phyloP scores from a whole-genome alignment of 108 stramenopile species.

The Nitzschia sp. region DNA sequence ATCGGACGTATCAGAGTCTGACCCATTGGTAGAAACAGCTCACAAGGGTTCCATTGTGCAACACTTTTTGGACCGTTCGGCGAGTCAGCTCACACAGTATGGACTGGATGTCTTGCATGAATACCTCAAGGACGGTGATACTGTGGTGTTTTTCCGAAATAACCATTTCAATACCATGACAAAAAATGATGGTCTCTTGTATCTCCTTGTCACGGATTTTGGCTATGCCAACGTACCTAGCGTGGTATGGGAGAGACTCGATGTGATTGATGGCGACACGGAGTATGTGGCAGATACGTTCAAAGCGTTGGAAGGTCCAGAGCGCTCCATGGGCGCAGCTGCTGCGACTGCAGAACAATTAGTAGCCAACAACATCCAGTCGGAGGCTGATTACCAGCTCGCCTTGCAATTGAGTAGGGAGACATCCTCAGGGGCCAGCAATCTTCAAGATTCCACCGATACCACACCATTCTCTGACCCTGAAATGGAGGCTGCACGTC shows the following conservation, averaged over 20 bases:
- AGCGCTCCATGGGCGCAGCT: constrained; percentile 36
- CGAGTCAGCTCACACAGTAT: constrained; percentile 86
- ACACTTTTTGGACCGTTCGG: constrained; percentile 65
- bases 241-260: constrained; percentile 90
- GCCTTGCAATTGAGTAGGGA: constrained; percentile 62
- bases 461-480: neutral
- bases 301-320: constrained; percentile 26
- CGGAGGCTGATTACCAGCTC: constrained; percentile 68
- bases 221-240: constrained; percentile 82
- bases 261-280: constrained; percentile 87
- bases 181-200: constrained; percentile 74
- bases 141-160: constrained; percentile 95
- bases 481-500: constrained; percentile 64
- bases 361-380: constrained; percentile 50
- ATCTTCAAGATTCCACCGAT: neutral
- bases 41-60: constrained; percentile 54
- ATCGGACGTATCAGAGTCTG: neutral
- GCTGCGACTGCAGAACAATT: constrained; percentile 50
- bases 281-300: constrained; percentile 67
- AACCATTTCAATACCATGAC: constrained; percentile 94
- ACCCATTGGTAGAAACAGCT: constrained; percentile 41
- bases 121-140: constrained; percentile 62
- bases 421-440: neutral
- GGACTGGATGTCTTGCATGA: constrained; percentile 79
- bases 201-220: constrained; percentile 90